Conservation (phyloP, 2,329 filamentous ascomycete species). For the Fusarium sp. region DNA sequence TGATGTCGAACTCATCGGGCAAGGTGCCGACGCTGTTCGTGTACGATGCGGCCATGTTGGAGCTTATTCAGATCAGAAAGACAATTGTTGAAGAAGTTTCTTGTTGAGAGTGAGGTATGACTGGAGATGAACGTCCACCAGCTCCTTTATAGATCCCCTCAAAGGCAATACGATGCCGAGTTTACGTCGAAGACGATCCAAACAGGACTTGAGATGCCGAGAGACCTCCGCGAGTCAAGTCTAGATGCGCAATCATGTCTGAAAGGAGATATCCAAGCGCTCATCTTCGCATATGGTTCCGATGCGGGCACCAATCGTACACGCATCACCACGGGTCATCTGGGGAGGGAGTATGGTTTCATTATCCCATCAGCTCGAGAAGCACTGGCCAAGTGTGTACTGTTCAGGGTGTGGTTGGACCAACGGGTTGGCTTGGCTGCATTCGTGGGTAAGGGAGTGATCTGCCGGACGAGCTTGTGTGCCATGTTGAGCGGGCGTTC, state of each 20-base stretch:
- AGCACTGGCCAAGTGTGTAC: background rate
- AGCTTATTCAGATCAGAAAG: conserved; percentile 2
- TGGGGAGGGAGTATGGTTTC: conserved; percentile 33
- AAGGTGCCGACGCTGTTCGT: conserved; percentile 49
- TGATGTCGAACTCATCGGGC: conserved; percentile 84
- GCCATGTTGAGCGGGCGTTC: background rate
- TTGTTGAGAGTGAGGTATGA: background rate
- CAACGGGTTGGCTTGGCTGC: conserved; percentile 30
- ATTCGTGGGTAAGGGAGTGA: conserved; percentile 22
- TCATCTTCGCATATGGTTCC: conserved; percentile 28
- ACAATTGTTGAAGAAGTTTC: background rate
- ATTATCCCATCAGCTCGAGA: conserved; percentile 27
- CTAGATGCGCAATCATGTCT: conserved; percentile 24
- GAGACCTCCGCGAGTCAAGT: conserved; percentile 26
- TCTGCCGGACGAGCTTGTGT: conserved; percentile 16
- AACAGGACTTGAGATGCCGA: conserved; percentile 33
- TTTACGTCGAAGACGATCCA: background rate
- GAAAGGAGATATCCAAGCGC: conserved; percentile 25
- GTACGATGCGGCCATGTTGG: conserved; percentile 37
- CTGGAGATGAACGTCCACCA: background rate
- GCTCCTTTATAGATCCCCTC: conserved; percentile 23
- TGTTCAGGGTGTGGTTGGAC: conserved; percentile 4
- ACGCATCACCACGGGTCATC: conserved; percentile 27
- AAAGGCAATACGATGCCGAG: background rate
- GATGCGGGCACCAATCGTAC: conserved; percentile 43